These are phyloP conservation scores for Penicillium sp. DNA, from an alignment of 2,329 filamentous ascomycete genomes.

Conservation along the genomic window DNA sequence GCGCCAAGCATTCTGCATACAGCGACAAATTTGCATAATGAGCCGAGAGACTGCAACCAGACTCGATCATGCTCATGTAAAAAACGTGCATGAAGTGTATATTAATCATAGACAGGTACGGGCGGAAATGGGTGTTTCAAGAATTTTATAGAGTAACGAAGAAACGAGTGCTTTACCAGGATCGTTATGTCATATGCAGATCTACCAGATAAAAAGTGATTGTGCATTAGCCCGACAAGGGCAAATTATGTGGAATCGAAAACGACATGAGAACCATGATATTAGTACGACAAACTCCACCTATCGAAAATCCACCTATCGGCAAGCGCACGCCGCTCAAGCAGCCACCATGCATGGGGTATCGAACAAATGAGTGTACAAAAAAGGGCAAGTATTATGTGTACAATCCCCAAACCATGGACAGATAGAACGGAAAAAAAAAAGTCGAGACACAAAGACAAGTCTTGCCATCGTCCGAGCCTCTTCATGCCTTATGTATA, in stretches of 20 bases:
- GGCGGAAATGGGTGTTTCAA: background rate
- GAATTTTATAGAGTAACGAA: background rate
- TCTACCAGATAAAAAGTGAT: conserved; percentile 6
- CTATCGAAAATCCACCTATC: conserved; percentile 9
- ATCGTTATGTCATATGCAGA: background rate
- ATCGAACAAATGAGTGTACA: conserved; percentile 23
- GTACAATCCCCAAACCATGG: conserved; percentile 21
- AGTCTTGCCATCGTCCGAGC: conserved; percentile 3
- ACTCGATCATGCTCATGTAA: background rate
- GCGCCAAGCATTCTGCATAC: conserved; percentile 2
- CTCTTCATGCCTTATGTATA: conserved; percentile 17
- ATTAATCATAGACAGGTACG: background rate
- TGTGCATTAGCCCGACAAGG: conserved; percentile 8
- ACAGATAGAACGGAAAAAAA: conserved; percentile 16
- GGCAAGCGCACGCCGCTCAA: conserved; percentile 8
- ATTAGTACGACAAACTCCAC: conserved; percentile 11
- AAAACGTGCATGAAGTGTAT: background rate
- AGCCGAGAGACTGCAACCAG: background rate
- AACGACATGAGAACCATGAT: conserved; percentile 3
- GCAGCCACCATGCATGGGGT: conserved; percentile 21
- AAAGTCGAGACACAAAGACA: background rate
- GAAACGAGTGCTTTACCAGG: background rate
- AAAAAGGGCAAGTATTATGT: conserved; percentile 20
- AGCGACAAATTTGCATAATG: background rate
- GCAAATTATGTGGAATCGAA: background rate